phyloP scores from a whole-genome alignment of 768 basidiomycete species.

The Cyathus striatus region DNA sequence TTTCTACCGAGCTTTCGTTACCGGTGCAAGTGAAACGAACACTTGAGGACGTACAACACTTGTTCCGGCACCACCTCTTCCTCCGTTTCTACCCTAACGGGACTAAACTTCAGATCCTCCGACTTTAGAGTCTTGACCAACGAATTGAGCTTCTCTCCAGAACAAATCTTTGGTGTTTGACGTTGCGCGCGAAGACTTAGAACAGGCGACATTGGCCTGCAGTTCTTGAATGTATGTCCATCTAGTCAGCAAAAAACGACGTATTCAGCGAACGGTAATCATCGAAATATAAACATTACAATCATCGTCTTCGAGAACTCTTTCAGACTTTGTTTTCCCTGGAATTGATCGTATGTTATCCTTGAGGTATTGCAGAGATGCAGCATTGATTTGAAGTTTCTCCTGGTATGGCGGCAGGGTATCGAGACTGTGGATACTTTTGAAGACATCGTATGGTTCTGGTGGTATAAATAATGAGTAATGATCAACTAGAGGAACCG shows the following conservation, averaged over 20 bases:
- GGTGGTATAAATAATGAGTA: slow-evolving; percentile 45
- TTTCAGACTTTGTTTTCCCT: slow-evolving; percentile 27
- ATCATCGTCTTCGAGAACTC: slow-evolving; percentile 28
- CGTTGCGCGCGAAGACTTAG: not conserved
- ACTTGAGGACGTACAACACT: slow-evolving; percentile 30
- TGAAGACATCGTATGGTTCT: slow-evolving; percentile 42
- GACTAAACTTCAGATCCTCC: not conserved
- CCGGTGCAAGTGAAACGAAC: not conserved
- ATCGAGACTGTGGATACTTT: slow-evolving; percentile 23
- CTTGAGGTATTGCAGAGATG: slow-evolving; percentile 29
- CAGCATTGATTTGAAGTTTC: slow-evolving; percentile 29
- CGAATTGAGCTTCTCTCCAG: not conserved
- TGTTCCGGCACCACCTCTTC: slow-evolving; percentile 24
- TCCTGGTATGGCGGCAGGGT: slow-evolving; percentile 39
- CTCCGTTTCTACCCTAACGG: slow-evolving; percentile 17
- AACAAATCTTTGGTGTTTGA: not conserved
- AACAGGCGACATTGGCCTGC: not conserved
- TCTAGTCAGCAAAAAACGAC: no score
- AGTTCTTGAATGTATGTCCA: no score
- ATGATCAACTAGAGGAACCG: slow-evolving; percentile 44
- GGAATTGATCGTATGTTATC: slow-evolving; percentile 11
- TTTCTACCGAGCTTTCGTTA: no score
- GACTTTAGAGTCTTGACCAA: not conserved
- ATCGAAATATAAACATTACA: slow-evolving; percentile 18
- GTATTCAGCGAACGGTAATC: not conserved